These are phyloP conservation scores for Xylariaceae sp. DNA, from an alignment of 2,329 filamentous ascomycete genomes.

Conservation along the genomic window DNA sequence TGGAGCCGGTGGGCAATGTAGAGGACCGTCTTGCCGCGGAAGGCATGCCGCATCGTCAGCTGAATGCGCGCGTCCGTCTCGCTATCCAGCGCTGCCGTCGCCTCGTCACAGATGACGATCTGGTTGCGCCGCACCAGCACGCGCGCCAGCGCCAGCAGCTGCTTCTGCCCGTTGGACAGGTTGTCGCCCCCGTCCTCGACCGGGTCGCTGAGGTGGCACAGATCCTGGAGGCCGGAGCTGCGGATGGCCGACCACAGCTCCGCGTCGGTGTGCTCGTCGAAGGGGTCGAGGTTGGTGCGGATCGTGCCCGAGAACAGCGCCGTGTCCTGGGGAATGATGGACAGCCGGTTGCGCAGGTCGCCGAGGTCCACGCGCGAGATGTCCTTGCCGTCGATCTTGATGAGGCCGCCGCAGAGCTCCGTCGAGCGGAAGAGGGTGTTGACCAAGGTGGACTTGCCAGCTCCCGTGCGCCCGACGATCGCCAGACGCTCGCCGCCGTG, in stretches of 20 bases:
- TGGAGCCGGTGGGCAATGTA: slow-evolving; percentile 59
- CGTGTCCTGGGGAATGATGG: slow-evolving; percentile 70
- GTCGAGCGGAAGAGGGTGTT: slow-evolving; percentile 64
- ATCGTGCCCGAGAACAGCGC: slow-evolving; percentile 66
- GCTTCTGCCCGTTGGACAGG: slow-evolving; percentile 63
- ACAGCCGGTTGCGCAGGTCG: slow-evolving; percentile 49
- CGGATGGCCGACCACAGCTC: slow-evolving; percentile 63
- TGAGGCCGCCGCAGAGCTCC: slow-evolving; percentile 57
- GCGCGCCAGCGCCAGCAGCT: slow-evolving; percentile 42
- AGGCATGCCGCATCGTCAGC: slow-evolving; percentile 55
- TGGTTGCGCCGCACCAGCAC: slow-evolving; percentile 57
- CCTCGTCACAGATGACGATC: slow-evolving; percentile 71
- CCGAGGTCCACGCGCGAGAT: slow-evolving; percentile 62
- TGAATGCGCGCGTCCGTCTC: slow-evolving; percentile 69
- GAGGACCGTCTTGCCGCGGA: slow-evolving; percentile 60
- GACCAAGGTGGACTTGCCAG: slow-evolving; percentile 68
- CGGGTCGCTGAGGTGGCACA: slow-evolving; percentile 18
- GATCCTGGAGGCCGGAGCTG: slow-evolving; percentile 22
- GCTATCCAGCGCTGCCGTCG: slow-evolving; percentile 62
- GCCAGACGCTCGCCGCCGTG: slow-evolving; percentile 59
- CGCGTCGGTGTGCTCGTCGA: slow-evolving; percentile 62
- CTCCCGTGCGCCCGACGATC: slow-evolving; percentile 67
- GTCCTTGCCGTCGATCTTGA: slow-evolving; percentile 63
- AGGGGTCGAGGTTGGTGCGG: slow-evolving; percentile 66
- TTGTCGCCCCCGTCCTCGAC: slow-evolving; percentile 48